These are phyloP conservation scores for Colletotrichum sansevieriae DNA, from an alignment of 2,329 filamentous ascomycete species.

Conservation along the genomic window DNA sequence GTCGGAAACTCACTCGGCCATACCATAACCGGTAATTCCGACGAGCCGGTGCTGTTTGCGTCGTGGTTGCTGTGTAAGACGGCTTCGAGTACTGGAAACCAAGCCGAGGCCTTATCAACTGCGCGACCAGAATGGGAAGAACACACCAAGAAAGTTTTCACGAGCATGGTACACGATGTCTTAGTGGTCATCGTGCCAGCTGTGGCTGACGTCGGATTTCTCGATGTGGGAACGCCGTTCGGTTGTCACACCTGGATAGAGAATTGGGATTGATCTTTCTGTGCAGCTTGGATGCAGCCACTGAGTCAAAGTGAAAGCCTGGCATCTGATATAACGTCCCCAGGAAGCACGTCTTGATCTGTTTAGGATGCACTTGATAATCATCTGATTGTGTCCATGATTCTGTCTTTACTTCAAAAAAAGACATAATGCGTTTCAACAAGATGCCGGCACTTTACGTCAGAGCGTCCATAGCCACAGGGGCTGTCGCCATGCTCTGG, in stretches of 20 bases:
- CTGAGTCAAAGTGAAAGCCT: background rate
- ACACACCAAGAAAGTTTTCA: background rate
- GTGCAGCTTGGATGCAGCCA: constrained; percentile 2
- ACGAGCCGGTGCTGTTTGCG: background rate
- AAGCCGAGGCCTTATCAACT: constrained; percentile 8
- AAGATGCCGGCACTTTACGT: constrained; percentile 26
- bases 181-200: background rate
- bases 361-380: too few species aligned
- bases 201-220: constrained; percentile 1
- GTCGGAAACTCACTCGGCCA: background rate
- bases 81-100: constrained; percentile 2
- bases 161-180: background rate
- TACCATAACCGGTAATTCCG: background rate
- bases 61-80: background rate
- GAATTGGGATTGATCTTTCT: background rate
- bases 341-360: too few species aligned
- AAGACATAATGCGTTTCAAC: background rate
- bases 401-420: too few species aligned
- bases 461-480: constrained; percentile 20
- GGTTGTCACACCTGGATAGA: background rate
- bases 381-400: background rate
- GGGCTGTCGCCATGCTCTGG: constrained; percentile 2
- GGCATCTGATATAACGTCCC: too few species aligned
- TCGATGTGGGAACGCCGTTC: background rate
- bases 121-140: background rate